phyloP scores from a whole-genome alignment of 257 asterid species.

The Solanum peruvianum region DNA sequence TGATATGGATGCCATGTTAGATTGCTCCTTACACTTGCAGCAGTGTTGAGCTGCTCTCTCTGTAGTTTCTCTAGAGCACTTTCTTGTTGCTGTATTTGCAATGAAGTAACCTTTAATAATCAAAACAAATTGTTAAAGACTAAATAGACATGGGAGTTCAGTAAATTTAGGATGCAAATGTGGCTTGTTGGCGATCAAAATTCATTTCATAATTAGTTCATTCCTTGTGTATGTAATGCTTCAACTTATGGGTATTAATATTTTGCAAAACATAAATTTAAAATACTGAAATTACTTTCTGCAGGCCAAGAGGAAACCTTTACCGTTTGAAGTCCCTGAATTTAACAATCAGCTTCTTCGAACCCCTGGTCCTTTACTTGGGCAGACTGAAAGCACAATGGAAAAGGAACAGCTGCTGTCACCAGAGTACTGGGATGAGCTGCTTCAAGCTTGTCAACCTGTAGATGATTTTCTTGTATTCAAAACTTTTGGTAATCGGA shows the following conservation, averaged over 20 bases:
- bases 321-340: constrained; percentile 35
- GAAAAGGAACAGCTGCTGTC: constrained; percentile 24
- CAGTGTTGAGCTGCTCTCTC: not conserved
- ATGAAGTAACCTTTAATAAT: not conserved
- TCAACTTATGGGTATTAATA: not conserved
- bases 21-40: not conserved
- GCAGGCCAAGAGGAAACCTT: constrained; percentile 78
- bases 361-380: constrained; percentile 50
- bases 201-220: not conserved
- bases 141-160: not conserved
- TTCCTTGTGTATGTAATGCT: not conserved
- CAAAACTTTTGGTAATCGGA: constrained; percentile 13
- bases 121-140: not conserved
- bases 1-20: not conserved
- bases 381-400: constrained; percentile 17
- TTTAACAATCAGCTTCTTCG: constrained; percentile 44
- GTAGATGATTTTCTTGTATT: constrained; percentile 54
- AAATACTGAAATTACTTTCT: not conserved
- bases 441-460: constrained; percentile 51
- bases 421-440: constrained; percentile 27
- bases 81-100: not conserved
- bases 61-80: not conserved
- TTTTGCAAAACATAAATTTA: not conserved
- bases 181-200: not conserved
- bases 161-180: not conserved